phyloP scores from a whole-genome alignment of 2,329 filamentous ascomycete species.

The Exophiala dermatitidis region DNA sequence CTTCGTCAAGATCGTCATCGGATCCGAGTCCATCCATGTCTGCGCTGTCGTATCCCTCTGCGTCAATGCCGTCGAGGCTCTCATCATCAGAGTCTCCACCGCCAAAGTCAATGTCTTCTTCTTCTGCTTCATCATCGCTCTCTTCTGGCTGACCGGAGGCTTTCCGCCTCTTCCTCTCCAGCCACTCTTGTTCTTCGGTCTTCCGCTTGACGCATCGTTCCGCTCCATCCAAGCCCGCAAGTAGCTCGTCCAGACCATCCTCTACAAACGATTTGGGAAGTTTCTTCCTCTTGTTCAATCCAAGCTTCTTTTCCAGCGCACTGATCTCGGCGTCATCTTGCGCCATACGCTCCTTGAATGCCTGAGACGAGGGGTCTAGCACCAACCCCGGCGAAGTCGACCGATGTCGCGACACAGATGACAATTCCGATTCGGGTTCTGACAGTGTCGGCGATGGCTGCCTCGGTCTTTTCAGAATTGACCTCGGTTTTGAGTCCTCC shows the following conservation, averaged over 20 bases:
- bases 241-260: slow-evolving; percentile 72
- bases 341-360: slow-evolving; percentile 57
- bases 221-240: slow-evolving; percentile 57
- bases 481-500: slow-evolving; percentile 29
- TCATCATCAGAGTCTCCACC: slow-evolving; percentile 29
- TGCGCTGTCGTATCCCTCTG: slow-evolving; percentile 33
- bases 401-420: slow-evolving; percentile 12
- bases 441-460: slow-evolving; percentile 8
- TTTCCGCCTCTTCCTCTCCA: slow-evolving; percentile 35
- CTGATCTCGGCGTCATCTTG: slow-evolving; percentile 86
- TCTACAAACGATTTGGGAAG: slow-evolving; percentile 68
- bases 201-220: slow-evolving; percentile 48
- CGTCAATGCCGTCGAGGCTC: slow-evolving; percentile 35
- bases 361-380: slow-evolving; percentile 30
- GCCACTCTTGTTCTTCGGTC: slow-evolving; percentile 57
- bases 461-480: slow-evolving; percentile 34
- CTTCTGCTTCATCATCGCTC: slow-evolving; percentile 22
- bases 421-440: neutral
- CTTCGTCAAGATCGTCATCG: slow-evolving; percentile 24
- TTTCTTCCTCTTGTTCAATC: slow-evolving; percentile 63
- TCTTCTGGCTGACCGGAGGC: slow-evolving; percentile 27
- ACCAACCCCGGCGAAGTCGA: slow-evolving; percentile 24
- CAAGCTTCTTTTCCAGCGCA: slow-evolving; percentile 77
- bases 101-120: slow-evolving; percentile 23
- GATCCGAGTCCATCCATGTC: slow-evolving; percentile 17